Evolutionary conservation across 768 basidiomycete species (phyloP).

Genomic region (Lentinus tigrinus): DNA sequence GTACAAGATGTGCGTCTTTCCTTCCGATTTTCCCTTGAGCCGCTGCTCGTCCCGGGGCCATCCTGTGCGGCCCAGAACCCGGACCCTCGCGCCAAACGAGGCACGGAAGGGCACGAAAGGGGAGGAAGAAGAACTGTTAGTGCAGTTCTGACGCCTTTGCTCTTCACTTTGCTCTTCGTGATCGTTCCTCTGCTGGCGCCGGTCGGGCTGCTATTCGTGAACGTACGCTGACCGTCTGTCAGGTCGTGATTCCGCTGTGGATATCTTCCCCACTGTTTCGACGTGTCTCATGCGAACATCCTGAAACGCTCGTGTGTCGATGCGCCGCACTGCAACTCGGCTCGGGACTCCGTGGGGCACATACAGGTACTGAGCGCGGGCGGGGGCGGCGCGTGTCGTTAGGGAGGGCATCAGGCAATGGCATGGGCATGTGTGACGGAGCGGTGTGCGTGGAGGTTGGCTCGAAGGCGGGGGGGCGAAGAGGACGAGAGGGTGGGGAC

Average conservation of each 20-base stretch:
- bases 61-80: too few relatives aligned
- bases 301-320: not conserved
- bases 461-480: too few relatives aligned
- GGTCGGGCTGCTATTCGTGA: conserved; percentile 21
- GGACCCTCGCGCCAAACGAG: too few relatives aligned
- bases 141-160: too few relatives aligned
- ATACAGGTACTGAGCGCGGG: not conserved
- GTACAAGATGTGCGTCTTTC: conserved; percentile 83
- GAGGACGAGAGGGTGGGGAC: too few relatives aligned
- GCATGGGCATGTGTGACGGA: too few relatives aligned
- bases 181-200: not conserved
- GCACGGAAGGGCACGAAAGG: too few relatives aligned
- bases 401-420: too few relatives aligned
- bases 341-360: not conserved
- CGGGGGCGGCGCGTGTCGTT: too few relatives aligned
- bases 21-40: conserved; percentile 20
- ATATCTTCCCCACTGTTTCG: not conserved
- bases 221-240: conserved; percentile 65
- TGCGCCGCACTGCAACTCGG: not conserved
- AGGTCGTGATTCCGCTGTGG: conserved; percentile 58
- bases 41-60: too few relatives aligned
- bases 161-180: not conserved
- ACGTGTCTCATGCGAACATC: not conserved
- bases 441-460: too few relatives aligned
- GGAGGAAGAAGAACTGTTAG: too few relatives aligned